Base-by-base conservation (phyloP, 441 rosid species). In the Croton laevigatus region DNA sequence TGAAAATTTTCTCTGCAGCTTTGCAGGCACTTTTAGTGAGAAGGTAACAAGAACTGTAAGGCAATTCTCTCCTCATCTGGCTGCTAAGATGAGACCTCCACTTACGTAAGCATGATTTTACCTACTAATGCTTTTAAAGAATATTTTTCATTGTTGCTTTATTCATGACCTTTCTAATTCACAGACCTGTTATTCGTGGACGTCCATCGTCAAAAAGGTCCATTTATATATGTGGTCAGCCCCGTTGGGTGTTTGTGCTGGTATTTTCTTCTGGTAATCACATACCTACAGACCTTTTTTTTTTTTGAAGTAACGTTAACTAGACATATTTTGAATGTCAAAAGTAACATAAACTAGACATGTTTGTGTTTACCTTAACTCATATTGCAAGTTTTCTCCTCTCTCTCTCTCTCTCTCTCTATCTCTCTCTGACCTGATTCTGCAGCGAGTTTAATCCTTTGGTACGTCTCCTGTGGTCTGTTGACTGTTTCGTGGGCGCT, bases 51-150 rank as follows among this genome's bases (percentile, higher is more conserved):
- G 97, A 84, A 91, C 92, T 53, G 82, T 86, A 69, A 87, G 98
- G 75, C 91, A 83, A 73, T 82, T 93, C 81, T 95, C 97, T 79
- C 99, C 99, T 65, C 97, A 83, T 63, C 73, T 95, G 78, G 99
- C 99, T 48, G 97, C 97, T 42, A 95, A 91, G 83, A 86, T 95
- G 98, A 88, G 99, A 79, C 96, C 97, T 80, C 91, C 98, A 37
- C 90, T 83, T 69, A 87, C 94, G 97, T 94, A 80, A 74, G 85
- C 72, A 52, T 49, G 6, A 37, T 27, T 63, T 23, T 63, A 51
- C 68, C n/a, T 70, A 60, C 78, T 69, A 38, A 7, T 59, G 19
- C 71, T 44, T 46, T 37, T 64, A 14, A 67, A 12, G 66, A 72
- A 68, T 44, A 22, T 73, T 36, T 64, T 61, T 11, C 17, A n/a